Conservation (phyloP, 208 protist species). For the Herpetomonas tarakana region DNA sequence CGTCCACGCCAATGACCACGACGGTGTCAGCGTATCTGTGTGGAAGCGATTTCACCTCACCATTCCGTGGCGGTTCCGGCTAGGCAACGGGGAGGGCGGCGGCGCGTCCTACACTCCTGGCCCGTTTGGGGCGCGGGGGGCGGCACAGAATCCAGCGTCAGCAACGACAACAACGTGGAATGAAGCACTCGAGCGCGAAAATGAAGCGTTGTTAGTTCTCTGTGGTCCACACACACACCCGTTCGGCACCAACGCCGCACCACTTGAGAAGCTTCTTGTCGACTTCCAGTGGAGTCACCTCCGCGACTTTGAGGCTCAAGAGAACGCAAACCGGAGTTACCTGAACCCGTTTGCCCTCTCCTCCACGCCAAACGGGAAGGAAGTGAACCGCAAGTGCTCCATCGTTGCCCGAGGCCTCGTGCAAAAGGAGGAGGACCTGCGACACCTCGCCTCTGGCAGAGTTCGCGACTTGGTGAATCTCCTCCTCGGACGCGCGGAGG, state of each 20-base stretch:
- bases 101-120: background rate
- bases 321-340: conserved; percentile 22
- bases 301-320: conserved; percentile 57
- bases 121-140: background rate
- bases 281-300: conserved; percentile 73
- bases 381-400: conserved; percentile 39
- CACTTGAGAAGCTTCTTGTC: conserved; percentile 47
- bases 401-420: conserved; percentile 34
- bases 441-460: conserved; percentile 26
- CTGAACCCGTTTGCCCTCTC: conserved; percentile 28
- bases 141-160: too few relatives aligned
- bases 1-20: conserved; percentile 40
- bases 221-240: conserved; percentile 43
- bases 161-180: conserved; percentile 44
- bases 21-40: conserved; percentile 39
- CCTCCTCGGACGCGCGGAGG: conserved; percentile 9
- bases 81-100: conserved; percentile 5
- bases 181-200: conserved; percentile 49
- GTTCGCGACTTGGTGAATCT: conserved; percentile 6
- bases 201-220: conserved; percentile 32
- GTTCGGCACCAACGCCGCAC: conserved; percentile 53
- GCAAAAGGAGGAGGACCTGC: conserved; percentile 39
- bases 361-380: conserved; percentile 13
- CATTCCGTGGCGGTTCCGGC: conserved; percentile 51
- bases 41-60: conserved; percentile 46